phyloP scores from a whole-genome alignment of 495 filamentous ascomycete genomes.

The Poronia punctata region DNA sequence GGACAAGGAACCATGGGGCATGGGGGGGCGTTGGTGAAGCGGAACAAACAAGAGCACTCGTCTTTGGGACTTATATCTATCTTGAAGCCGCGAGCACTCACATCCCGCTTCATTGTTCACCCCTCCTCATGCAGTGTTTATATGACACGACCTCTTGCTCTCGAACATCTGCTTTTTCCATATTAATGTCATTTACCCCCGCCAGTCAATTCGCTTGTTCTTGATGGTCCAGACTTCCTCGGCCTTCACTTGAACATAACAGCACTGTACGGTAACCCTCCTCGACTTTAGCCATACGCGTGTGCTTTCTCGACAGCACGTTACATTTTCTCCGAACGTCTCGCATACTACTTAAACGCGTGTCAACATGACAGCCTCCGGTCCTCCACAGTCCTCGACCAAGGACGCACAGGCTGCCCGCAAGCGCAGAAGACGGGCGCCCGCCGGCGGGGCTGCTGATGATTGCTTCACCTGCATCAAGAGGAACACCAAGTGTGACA shows the following conservation, averaged over 20 bases:
- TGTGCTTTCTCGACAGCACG: constrained; percentile 19
- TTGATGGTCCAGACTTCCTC: constrained; percentile 30
- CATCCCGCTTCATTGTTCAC: constrained; percentile 12
- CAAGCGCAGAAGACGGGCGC: constrained; percentile 82
- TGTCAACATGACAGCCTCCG: constrained; percentile 39
- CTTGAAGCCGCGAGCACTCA: constrained; percentile 11
- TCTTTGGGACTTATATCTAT: constrained; percentile 14
- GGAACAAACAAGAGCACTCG: constrained; percentile 5
- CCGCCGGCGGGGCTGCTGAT: constrained; percentile 82
- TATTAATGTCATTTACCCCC: constrained; percentile 42
- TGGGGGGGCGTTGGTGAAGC: constrained; percentile 6
- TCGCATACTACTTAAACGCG: constrained; percentile 2
- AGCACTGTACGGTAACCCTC: constrained; percentile 2
- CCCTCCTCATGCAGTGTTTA: constrained; percentile 27
- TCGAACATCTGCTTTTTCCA: constrained; percentile 30
- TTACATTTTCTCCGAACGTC: constrained; percentile 6
- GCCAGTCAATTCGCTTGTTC: constrained; percentile 29
- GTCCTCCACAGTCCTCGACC: constrained; percentile 29
- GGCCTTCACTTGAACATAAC: constrained; percentile 27
- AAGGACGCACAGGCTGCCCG: constrained; percentile 45
- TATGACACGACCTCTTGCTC: constrained; percentile 27
- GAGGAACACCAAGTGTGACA: constrained; percentile 77
- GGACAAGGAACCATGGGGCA: constrained; percentile 7
- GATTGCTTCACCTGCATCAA: constrained; percentile 94
- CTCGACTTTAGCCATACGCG: constrained; percentile 23